These are phyloP conservation scores for Coniophora puteana DNA, from an alignment of 1,284 basidiomycete species.

Conservation along the genomic window DNA sequence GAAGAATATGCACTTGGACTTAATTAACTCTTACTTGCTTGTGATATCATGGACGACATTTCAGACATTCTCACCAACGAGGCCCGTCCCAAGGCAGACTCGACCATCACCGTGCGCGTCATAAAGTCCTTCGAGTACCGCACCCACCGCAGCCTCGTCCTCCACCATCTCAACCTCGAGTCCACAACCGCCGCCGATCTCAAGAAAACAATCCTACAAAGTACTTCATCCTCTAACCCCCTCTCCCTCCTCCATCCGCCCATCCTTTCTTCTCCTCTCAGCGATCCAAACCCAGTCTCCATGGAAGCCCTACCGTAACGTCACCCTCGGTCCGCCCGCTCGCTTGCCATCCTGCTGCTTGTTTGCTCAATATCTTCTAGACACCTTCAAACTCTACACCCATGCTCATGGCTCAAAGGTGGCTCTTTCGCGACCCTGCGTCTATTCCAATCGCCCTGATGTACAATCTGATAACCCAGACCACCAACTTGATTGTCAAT, in stretches of 20 bases:
- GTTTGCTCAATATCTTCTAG: constrained; percentile 34
- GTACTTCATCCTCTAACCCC: constrained; percentile 34
- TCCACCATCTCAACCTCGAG: constrained; percentile 81
- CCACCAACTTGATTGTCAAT: constrained; percentile 93
- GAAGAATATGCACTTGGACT: too few species aligned
- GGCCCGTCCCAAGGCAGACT: constrained; percentile 63
- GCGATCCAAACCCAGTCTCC: constrained; percentile 69
- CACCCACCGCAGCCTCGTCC: constrained; percentile 85
- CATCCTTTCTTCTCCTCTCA: constrained; percentile 26
- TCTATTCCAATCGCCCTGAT: not conserved
- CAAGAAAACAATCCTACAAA: constrained; percentile 65
- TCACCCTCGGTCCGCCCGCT: constrained; percentile 54
- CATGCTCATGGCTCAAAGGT: constrained; percentile 94
- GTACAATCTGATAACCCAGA: too few species aligned
- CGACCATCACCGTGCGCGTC: constrained; percentile 86
- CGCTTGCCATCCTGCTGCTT: not conserved
- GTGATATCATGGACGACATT: too few species aligned
- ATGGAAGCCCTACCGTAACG: constrained; percentile 85
- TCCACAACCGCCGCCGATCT: constrained; percentile 73
- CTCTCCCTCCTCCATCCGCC: constrained; percentile 7
- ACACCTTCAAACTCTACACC: constrained; percentile 93
- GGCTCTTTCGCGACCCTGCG: constrained; percentile 1
- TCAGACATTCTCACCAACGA: constrained; percentile 63
- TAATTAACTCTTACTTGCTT: too few species aligned
- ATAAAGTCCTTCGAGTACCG: constrained; percentile 96